Base-by-base conservation (phyloP, 23 red algal genomes). In the Gracilaria gracilis region DNA sequence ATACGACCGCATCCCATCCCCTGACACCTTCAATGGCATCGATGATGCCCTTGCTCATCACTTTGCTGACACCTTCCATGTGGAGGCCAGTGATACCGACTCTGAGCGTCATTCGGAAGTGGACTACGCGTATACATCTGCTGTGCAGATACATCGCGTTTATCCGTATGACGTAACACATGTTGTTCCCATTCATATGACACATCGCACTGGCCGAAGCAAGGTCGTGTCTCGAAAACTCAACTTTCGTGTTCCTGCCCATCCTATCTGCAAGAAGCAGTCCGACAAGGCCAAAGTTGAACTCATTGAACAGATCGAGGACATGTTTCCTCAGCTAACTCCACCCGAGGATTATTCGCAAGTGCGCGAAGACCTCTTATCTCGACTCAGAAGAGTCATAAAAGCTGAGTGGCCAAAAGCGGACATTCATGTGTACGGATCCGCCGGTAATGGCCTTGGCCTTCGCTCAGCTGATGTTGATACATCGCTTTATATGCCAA, bases 401-500 rank as follows among this genome's bases (percentile, higher is more conserved):
- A 77, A 70, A 39, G 64, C 32, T 17, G 87, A 90, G 61, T 90
- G 87, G 87, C 50, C 54, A 80, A 74, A 74, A 25, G 87, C 87
- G 23, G 87, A 74, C 16, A 90, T 90, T 90, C 67, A 90, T 67
- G 87, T 98, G 70, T 98, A 95, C 86, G 96, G 96, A 11, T 98
- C 96, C 29, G 93, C 91, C 19, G 93, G 87, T 21, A 94, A 85
- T 67, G 89, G 91, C 38, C 93, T 98, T 38, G 85, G 88, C 61
- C 69, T 98, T n/a, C 88, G 89, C 14, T 84, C 82, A 44, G 91
- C 83, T 0, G 96, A 98, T 87, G 75, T 98, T 61, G 96, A 98
- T 82, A 88, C 90, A 58, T 94, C 83, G 38, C 46, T 95, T 27
- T 94, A 84, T 47, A 93, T 98, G 82, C 95, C 95, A 2, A 49